Evolutionary conservation across 2,329 filamentous ascomycete genomes (phyloP).

Genomic region (Chaetothyriales sp.): DNA sequence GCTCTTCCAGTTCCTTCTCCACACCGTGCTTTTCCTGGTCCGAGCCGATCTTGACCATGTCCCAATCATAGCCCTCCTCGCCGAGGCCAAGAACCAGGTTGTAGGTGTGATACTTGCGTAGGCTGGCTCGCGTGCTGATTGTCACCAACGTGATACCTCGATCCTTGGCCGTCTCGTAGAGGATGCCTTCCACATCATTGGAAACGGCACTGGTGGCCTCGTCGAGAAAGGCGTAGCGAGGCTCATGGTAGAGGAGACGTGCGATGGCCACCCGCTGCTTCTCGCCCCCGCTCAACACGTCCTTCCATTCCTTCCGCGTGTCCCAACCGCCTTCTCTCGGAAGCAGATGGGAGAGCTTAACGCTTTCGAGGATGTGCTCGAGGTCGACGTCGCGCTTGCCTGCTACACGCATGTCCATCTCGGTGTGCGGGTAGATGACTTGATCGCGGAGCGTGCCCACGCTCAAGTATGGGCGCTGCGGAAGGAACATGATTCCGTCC

Average conservation of each 20-base stretch:
- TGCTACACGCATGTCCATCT: constrained; percentile 79
- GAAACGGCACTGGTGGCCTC: constrained; percentile 92
- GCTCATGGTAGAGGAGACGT: constrained; percentile 83
- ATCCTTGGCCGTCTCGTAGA: constrained; percentile 89
- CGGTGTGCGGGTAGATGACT: constrained; percentile 93
- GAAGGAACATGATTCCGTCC: constrained; percentile 97
- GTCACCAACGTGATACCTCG: constrained; percentile 92
- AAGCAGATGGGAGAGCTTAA: constrained; percentile 74
- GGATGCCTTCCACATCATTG: constrained; percentile 79
- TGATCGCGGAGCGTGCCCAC: constrained; percentile 90
- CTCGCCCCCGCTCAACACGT: constrained; percentile 90
- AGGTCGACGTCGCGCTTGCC: constrained; percentile 67
- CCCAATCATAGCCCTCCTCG: constrained; percentile 72
- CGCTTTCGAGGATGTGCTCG: constrained; percentile 64
- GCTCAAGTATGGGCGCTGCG: constrained; percentile 82
- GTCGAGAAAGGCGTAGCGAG: constrained; percentile 84
- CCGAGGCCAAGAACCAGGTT: constrained; percentile 76
- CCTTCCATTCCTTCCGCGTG: constrained; percentile 95
- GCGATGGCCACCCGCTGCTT: constrained; percentile 94
- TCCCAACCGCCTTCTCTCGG: constrained; percentile 94
- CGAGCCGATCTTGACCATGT: constrained; percentile 85
- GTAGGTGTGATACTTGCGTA: constrained; percentile 92
- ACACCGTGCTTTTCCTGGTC: constrained; percentile 86
- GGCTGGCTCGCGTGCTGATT: constrained; percentile 80
- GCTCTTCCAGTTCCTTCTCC: constrained; percentile 75